A percentile compares a stretch with the other conserved stretches of the same genome.
Evolutionary conservation across 768 basidiomycete species (phyloP).

Genomic region (Lentinula guzmanii): DNA sequence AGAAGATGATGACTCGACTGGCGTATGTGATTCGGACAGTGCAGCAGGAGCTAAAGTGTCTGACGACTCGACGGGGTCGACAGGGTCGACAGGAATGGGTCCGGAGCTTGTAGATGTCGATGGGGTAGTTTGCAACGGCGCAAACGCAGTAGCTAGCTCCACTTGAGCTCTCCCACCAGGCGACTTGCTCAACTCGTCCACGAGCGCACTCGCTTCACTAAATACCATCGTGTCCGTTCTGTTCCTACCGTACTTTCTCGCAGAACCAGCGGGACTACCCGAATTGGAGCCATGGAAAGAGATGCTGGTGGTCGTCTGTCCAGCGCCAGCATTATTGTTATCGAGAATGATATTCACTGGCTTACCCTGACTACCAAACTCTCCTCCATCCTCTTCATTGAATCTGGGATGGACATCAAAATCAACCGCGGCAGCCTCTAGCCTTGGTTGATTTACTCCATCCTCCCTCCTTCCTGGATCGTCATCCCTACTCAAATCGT

Average conservation of each 20-base stretch:
- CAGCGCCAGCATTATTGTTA: background rate
- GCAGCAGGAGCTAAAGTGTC: background rate
- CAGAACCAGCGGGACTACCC: conserved; percentile 18
- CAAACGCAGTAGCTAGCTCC: background rate
- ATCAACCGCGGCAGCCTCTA: conserved; percentile 34
- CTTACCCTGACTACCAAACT: too few relatives aligned
- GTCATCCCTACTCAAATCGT: conserved; percentile 16
- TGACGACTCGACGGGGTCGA: background rate
- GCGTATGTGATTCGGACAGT: background rate
- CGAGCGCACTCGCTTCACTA: conserved; percentile 7
- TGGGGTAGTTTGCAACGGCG: background rate
- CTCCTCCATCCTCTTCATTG: background rate
- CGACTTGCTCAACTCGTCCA: conserved; percentile 5
- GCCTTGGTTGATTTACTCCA: conserved; percentile 22
- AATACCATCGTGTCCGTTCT: conserved; percentile 56
- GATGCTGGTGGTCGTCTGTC: background rate
- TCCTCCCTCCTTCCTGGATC: conserved; percentile 24
- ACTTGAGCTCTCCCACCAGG: background rate
- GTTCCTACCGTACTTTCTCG: conserved; percentile 30
- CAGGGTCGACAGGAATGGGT: background rate
- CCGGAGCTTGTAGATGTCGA: background rate
- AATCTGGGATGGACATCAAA: conserved; percentile 12
- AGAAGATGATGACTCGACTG: background rate
- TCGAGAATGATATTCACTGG: background rate
- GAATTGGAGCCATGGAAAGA: background rate